A percentile compares a stretch with the other conserved stretches of the same genome.
Evolutionary conservation across 148 eudicot genomes (phyloP).

Genomic region (Tetragonia tetragonoides): DNA sequence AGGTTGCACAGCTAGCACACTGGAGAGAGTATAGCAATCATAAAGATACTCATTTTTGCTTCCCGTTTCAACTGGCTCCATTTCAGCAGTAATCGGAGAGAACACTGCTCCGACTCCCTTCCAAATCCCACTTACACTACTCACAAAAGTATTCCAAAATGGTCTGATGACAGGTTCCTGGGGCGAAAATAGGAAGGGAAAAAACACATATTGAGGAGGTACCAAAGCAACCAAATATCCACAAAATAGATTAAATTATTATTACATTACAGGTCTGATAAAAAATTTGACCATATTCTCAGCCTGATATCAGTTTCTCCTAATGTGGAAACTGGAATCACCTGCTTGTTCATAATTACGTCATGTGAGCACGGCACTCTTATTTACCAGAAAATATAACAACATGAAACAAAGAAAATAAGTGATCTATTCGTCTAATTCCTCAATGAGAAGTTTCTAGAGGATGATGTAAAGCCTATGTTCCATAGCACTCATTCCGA

Average conservation of each 20-base stretch:
- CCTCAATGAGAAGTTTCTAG: too few species aligned
- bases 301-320: background rate
- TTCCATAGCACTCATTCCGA: too few species aligned
- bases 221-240: background rate
- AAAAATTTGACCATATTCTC: background rate
- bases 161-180: constrained; percentile 94
- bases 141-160: constrained; percentile 85
- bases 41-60: constrained; percentile 62
- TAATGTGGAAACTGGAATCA: background rate
- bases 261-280: background rate
- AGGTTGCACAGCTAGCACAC: constrained; percentile 47
- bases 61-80: constrained; percentile 96
- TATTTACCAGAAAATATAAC: too few species aligned
- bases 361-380: too few species aligned
- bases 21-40: constrained; percentile 85
- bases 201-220: background rate
- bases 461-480: too few species aligned
- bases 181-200: too few species aligned
- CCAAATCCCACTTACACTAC: constrained; percentile 99
- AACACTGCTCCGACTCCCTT: constrained; percentile 97
- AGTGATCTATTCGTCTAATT: too few species aligned
- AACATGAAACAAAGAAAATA: too few species aligned
- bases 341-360: too few species aligned
- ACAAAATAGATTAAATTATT: background rate
- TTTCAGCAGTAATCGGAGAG: constrained; percentile 92